Base-by-base conservation (phyloP, 1,139 yeast genomes). In the Hansenula sp. region DNA sequence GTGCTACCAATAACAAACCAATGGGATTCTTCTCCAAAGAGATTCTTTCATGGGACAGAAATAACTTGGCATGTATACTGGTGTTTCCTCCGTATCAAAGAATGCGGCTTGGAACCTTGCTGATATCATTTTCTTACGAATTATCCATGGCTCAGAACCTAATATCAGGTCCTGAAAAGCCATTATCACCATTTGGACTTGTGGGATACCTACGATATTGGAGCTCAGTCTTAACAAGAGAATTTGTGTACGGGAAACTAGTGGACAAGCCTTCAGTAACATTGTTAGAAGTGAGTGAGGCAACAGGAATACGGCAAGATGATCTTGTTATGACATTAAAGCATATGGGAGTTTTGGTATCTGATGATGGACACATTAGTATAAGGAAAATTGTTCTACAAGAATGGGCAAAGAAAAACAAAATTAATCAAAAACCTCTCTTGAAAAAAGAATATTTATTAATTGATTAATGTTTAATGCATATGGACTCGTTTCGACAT, bases 1-100 rank as follows among this genome's bases (percentile, higher is more conserved):
- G 82, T 29, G 61, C 59, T 11, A 62, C 57, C 1, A 48, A 59
- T 38, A 47, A 52, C 35, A 57, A 69, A 36, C 89, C 94, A 8
- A 78, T 89, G 83, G 98, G 97, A 1, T 92, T 88, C 58, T 92
- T 88, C 55, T 89, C 97, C 19, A 86, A 87, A 51, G 98, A 92
- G 56, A 65, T 83, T 35, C 69, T 84, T 2, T 82, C 96, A 0
- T 87, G 90, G 78, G 94, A 87, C 42, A 75, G 77, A 42, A 86
- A 89, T 56, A 92, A 92, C 57, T 66, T 92, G 37, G 96, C 97
- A 1, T 92, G 97, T 57, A 85, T 92, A 20, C 73, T 95, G 51
- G 78, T 88, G 4, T 86, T 92, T 48, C 98, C 98, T 0, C 97
- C 96, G 1, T 92, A 79, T 57, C 98, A 92, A 57, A 69, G 88